phyloP scores from a whole-genome alignment of 1,139 yeast species.

The Dujonia santamariae region DNA sequence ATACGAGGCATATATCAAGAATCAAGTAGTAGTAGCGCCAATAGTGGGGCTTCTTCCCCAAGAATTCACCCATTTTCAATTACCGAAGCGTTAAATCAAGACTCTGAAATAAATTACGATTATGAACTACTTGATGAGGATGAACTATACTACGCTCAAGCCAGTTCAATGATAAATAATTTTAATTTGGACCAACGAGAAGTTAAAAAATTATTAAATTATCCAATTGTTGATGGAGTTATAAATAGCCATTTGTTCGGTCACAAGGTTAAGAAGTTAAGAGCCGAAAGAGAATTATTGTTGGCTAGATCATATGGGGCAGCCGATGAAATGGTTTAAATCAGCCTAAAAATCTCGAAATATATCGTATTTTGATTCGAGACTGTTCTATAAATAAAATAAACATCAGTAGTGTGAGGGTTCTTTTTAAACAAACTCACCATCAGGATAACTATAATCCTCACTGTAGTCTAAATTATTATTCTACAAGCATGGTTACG shows the following conservation, averaged over 20 bases:
- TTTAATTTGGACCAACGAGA: constrained; percentile 38
- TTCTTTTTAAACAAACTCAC: no score
- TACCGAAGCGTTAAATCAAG: constrained; percentile 26
- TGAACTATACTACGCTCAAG: constrained; percentile 32
- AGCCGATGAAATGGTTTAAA: neutral
- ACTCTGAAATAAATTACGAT: constrained; percentile 25
- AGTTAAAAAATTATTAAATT: constrained; percentile 34
- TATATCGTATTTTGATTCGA: no score
- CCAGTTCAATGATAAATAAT: constrained; percentile 35
- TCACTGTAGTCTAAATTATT: no score
- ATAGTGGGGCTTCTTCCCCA: neutral
- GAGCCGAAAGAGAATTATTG: constrained; percentile 19
- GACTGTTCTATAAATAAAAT: neutral
- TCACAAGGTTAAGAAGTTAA: constrained; percentile 38
- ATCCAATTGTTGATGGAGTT: constrained; percentile 46
- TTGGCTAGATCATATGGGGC: constrained; percentile 2
- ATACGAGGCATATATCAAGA: constrained; percentile 1
- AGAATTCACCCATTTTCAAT: constrained; percentile 23
- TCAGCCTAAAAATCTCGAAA: no score
- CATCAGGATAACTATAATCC: no score
- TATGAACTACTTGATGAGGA: constrained; percentile 41
- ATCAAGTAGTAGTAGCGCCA: neutral
- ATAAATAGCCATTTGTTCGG: constrained; percentile 43
- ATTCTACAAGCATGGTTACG: no score
- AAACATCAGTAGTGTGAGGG: neutral